Conservation (phyloP, 257 asterid genomes). For the Solanum gracilifrons region DNA sequence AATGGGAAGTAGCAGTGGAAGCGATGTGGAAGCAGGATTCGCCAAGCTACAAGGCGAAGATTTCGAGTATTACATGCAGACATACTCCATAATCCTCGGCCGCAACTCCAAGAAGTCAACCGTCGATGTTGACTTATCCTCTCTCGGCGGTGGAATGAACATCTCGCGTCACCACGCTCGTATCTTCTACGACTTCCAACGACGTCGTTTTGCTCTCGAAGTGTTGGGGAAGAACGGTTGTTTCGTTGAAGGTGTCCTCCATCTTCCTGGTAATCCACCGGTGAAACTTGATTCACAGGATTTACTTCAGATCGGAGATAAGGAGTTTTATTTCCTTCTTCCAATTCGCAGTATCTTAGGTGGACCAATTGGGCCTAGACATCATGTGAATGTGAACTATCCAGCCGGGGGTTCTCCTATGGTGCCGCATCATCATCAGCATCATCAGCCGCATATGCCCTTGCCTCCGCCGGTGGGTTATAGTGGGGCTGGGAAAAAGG, state of each 20-base stretch:
- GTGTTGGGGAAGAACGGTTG: conserved; percentile 95
- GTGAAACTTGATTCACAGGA: conserved; percentile 96
- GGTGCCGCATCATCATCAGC: conserved; percentile 21
- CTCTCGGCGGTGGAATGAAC: conserved; percentile 99
- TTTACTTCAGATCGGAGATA: conserved; percentile 86
- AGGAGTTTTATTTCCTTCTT: conserved; percentile 73
- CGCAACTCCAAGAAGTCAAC: conserved; percentile 94
- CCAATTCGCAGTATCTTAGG: conserved; percentile 89
- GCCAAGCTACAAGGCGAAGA: conserved; percentile 98
- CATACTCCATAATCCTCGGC: conserved; percentile 87
- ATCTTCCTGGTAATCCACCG: conserved; percentile 73
- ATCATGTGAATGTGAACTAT: conserved; percentile 29
- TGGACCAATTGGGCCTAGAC: conserved; percentile 70
- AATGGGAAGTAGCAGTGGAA: conserved; percentile 62
- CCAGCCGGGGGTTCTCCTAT: conserved; percentile 13
- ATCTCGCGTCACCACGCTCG: conserved; percentile 99
- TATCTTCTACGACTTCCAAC: conserved; percentile 91
- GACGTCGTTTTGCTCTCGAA: conserved; percentile 95
- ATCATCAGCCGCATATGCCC: conserved; percentile 28
- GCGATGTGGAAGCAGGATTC: conserved; percentile 97
- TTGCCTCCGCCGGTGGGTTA: conserved; percentile 28
- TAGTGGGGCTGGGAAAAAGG: conserved; percentile 50
- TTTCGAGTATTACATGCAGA: conserved; percentile 97
- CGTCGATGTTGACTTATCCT: conserved; percentile 90
- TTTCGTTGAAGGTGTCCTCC: conserved; percentile 87